Percentiles rank a stretch among this genome's conserved stretches.
Conservation (phyloP, 1,284 basidiomycete species). For the Singerocomus rubriflavus region DNA sequence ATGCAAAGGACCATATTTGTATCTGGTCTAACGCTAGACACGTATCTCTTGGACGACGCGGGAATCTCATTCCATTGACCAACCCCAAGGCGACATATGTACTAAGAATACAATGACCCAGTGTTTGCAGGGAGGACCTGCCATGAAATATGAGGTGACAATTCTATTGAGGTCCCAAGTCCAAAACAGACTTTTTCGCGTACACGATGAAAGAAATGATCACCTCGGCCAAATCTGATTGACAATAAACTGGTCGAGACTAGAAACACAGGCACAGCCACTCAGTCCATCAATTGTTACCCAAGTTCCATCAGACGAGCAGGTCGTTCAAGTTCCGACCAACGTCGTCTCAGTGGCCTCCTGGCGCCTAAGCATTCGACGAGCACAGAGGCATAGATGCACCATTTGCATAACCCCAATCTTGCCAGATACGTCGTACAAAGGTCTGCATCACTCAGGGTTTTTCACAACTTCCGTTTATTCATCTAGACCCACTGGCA, state of each 20-base stretch:
- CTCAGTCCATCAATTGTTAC: neutral
- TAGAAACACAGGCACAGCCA: slow-evolving; percentile 15
- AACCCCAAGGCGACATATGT: too few species aligned
- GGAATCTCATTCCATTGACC: too few species aligned
- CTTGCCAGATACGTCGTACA: slow-evolving; percentile 34
- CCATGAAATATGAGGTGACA: neutral
- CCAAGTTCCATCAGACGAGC: neutral
- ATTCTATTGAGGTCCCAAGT: neutral
- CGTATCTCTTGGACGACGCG: too few species aligned
- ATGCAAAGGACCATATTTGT: too few species aligned
- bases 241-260: too few species aligned
- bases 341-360: neutral
- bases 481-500: slow-evolving; percentile 25
- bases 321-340: slow-evolving; percentile 16
- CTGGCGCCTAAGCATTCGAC: neutral
- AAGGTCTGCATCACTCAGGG: slow-evolving; percentile 24
- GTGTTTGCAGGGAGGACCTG: too few species aligned
- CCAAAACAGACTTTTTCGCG: neutral
- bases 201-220: neutral
- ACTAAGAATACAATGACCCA: too few species aligned
- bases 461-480: neutral
- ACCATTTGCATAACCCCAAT: slow-evolving; percentile 26
- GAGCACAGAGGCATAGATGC: slow-evolving; percentile 15
- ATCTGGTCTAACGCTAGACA: too few species aligned
- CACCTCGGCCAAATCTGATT: too few species aligned